Evolutionary conservation across 2,329 filamentous ascomycete species (phyloP).

Genomic region (Hymenoscyphus albidus): DNA sequence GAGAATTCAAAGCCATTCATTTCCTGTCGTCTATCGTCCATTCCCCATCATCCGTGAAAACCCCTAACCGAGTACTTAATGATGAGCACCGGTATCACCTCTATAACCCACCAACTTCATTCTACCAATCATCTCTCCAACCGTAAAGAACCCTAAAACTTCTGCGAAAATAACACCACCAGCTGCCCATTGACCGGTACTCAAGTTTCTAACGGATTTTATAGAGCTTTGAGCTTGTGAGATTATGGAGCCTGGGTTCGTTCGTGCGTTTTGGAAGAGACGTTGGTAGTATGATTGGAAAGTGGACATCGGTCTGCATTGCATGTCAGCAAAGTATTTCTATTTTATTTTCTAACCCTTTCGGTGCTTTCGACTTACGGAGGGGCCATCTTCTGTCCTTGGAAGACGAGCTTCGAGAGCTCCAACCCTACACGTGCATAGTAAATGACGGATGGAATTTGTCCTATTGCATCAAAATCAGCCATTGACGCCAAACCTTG

Average conservation of each 20-base stretch:
- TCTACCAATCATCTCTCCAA: conserved; percentile 94
- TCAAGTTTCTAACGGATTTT: conserved; percentile 63
- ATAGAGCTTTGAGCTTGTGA: conserved; percentile 51
- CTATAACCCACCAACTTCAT: conserved; percentile 94
- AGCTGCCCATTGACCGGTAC: conserved; percentile 64
- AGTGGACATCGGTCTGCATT: conserved; percentile 64
- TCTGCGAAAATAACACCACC: conserved; percentile 80
- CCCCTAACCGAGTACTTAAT: conserved; percentile 40
- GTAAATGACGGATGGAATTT: conserved; percentile 84
- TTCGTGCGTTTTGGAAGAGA: conserved; percentile 62
- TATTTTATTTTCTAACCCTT: neutral
- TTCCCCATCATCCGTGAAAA: neutral
- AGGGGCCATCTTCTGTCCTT: conserved; percentile 84
- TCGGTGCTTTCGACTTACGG: conserved; percentile 64
- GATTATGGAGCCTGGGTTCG: conserved; percentile 59
- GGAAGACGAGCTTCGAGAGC: conserved; percentile 81
- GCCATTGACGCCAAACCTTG: conserved; percentile 22
- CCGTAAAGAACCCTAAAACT: conserved; percentile 92
- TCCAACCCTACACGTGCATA: conserved; percentile 88
- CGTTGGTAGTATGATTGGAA: conserved; percentile 86
- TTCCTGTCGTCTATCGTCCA: conserved; percentile 14
- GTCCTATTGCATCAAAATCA: conserved; percentile 49
- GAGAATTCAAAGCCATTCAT: conserved; percentile 9
- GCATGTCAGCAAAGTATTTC: conserved; percentile 3
- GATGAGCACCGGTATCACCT: conserved; percentile 58